phyloP scores from a whole-genome alignment of 805 yeast genomes.

The Cyberlindnera mrakii region DNA sequence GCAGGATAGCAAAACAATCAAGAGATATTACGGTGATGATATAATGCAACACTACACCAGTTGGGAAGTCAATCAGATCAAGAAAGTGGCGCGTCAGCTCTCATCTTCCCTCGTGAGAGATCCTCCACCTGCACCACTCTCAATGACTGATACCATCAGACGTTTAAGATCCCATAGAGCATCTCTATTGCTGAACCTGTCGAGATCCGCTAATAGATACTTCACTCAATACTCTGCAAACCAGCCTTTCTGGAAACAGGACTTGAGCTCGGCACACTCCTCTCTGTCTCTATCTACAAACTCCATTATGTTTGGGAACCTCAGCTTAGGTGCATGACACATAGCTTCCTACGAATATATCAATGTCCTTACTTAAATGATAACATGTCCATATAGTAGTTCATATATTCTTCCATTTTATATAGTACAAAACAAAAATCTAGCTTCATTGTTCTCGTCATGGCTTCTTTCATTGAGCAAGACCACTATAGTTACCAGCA shows the following conservation, averaged over 20 bases:
- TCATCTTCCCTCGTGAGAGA: conserved; percentile 20
- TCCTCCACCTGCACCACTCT: not conserved
- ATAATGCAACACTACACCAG: conserved; percentile 13
- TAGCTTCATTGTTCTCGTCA: too few relatives aligned
- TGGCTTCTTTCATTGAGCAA: conserved; percentile 12
- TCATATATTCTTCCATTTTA: too few relatives aligned
- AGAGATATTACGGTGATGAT: conserved; percentile 25
- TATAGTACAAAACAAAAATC: too few relatives aligned
- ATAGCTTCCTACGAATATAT: not conserved
- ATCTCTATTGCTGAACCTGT: conserved; percentile 15
- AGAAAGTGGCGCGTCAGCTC: conserved; percentile 20
- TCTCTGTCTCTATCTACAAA: conserved; percentile 21
- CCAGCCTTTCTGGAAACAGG: conserved; percentile 22
- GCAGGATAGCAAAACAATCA: not conserved
- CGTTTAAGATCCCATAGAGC: conserved; percentile 14
- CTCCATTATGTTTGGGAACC: conserved; percentile 23
- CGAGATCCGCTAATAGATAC: conserved; percentile 17
- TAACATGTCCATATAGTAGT: not conserved
- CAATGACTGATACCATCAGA: not conserved
- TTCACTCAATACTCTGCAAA: conserved; percentile 6
- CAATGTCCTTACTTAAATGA: not conserved
- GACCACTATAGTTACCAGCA: conserved; percentile 32
- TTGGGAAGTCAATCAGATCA: conserved; percentile 21
- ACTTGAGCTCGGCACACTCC: conserved; percentile 22
- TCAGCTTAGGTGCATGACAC: conserved; percentile 1